Evolutionary conservation across 495 filamentous ascomycete species (phyloP), one percentile per base, ranked within the genome.

Genomic region (Aspergillus cristatus): DNA sequence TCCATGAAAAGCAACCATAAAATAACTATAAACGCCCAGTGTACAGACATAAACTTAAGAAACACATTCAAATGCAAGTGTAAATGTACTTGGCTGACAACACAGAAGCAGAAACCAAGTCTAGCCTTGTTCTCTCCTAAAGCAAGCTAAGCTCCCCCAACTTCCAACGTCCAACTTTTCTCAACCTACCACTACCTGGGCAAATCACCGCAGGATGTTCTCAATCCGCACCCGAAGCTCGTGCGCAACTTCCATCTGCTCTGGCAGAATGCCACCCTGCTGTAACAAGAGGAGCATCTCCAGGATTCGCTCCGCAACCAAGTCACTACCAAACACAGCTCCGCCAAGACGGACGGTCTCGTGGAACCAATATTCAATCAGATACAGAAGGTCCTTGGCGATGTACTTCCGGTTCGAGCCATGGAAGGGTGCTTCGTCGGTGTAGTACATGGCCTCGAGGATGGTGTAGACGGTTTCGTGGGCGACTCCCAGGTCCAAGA

Each of bases 381-480:
- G 57, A 50, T 83, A 78, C 1, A 81, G 53, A 11, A 86, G 70
- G 46, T 84, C 76, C 28, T 60, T 60, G 18, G 76, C 77, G 14
- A 86, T 58, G 37, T 70, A 61, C n/a, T 63, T 67, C 34, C 74
- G 71, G 35, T 76, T 78, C 1, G 64, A 53, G 5, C 80, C 84
- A 15, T 75, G 71, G 59, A 95, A 96, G 0, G 93, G 91, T 6
- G 78, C 68, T 51, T 91, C 84, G 46, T 93, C 80, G 29, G 78
- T 74, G 57, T 90, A 89, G 52, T 81, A 88, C 68, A 94, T 80
- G 22, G 65, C 64, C 54, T 96, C 91, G 6, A 98, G 72, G 25
- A 87, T 78, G 13, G 78, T 66, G 46, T 85, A 71, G 12, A 96
- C 66, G 1, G 78, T 68, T 43, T 94, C 84, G 46, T 79, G 78